Base-by-base conservation (phyloP, 345 rosid species). In the Arabis alpina region DNA sequence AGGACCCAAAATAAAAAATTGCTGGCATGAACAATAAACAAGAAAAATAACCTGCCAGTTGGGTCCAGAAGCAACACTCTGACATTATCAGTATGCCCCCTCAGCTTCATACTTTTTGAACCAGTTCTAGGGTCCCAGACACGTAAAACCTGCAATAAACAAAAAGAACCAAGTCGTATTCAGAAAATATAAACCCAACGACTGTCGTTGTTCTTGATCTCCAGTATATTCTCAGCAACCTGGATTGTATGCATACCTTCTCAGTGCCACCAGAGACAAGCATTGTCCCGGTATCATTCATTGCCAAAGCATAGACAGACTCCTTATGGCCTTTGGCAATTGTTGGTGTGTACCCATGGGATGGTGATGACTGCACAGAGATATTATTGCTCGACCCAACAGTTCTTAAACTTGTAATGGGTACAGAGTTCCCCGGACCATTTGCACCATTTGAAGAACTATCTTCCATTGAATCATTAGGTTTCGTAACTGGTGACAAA, bases 241-340 rank as follows among this genome's bases (percentile, higher is more conserved):
- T 57, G 3, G 15, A 52, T 36, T 60, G 30, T 16, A 43, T n/a
- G 7, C 67, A 65, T 85, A 92, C 98, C 98, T 92, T 92, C 84
- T 95, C 98, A 19, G 98, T 95, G 68, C 99, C 99, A 78, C 99
- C 99, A 71, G 99, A 95, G 54, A 95, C 97, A 68, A 95, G 99
- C 83, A 86, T 77, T 43, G 86, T 77, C 68, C 96, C 98, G 61
- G 84, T 84, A 76, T 86, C 92, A 85, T 90, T 95, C 98, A 92
- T 90, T 56, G 94, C 96, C 83, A 95, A 82, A 45, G 99, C 98
- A 82, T 95, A 95, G 74, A 92, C 99, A 1, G 99, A 95, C 85
- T 95, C 99, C 81, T 95, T 95, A 72, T 95, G 99, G 71, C 99
- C 99, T 83, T 95, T 95, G 62, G 90, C 97, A 81, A 89, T 68